A percentile compares a stretch with the other conserved stretches of the same genome.
These are phyloP conservation scores for Lophiostoma macrostomum DNA, from an alignment of 495 filamentous ascomycete genomes.

Conservation along the genomic window DNA sequence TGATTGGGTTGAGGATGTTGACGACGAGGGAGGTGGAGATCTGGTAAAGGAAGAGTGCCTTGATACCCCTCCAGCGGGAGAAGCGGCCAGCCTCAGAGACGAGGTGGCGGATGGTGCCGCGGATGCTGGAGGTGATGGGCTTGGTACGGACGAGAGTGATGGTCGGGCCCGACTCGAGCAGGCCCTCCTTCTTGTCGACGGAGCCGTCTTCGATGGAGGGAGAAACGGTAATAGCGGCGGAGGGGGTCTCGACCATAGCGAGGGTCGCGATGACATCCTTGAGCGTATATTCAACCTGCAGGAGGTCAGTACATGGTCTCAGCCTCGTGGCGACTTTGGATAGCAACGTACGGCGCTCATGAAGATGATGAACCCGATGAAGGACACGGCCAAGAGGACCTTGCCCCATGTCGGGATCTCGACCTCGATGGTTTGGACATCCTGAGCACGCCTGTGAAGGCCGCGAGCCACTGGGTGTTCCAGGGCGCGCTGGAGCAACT, in stretches of 20 bases:
- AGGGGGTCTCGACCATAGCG: conserved; percentile 60
- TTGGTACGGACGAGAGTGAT: conserved; percentile 44
- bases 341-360: conserved; percentile 30
- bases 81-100: conserved; percentile 51
- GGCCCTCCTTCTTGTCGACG: conserved; percentile 35
- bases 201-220: conserved; percentile 36
- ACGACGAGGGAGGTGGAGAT: conserved; percentile 41
- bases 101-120: conserved; percentile 58
- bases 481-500: conserved; percentile 25
- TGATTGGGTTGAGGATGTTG: conserved; percentile 39
- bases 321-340: background rate
- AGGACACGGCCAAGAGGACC: conserved; percentile 23
- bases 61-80: conserved; percentile 58
- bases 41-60: conserved; percentile 43
- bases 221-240: conserved; percentile 53
- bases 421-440: conserved; percentile 7
- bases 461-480: conserved; percentile 5
- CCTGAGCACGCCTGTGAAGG: conserved; percentile 15
- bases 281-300: conserved; percentile 57
- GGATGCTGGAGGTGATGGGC: conserved; percentile 60
- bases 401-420: conserved; percentile 24
- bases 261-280: conserved; percentile 57
- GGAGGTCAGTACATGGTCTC: background rate
- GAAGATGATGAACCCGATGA: conserved; percentile 27
- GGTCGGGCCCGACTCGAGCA: conserved; percentile 32